Base-by-base conservation (phyloP, 495 filamentous ascomycete species). In the Glutinoglossum americanum region DNA sequence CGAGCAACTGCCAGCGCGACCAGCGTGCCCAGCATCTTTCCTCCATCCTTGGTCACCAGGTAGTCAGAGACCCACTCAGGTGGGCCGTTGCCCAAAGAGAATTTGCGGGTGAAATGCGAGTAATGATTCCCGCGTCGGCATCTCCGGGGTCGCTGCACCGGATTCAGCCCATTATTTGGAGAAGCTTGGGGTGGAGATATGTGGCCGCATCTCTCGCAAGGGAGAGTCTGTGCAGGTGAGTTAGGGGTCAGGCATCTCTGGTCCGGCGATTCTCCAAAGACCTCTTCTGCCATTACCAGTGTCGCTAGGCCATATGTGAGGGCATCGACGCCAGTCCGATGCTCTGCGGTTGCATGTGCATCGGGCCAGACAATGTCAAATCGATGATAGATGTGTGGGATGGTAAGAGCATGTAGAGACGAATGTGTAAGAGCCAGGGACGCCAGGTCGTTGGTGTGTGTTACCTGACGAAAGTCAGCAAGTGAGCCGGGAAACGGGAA, bases 311-410 rank as follows among this genome's bases (percentile, higher is more conserved):
- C 89, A 66, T 93, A 93, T 0, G 90, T 93, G 21, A 95, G 77
- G 41, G 90, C 89, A 72, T 94, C 89, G 30, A 95, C 87, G 44
- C 84, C 87, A 28, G 79, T 77, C 13, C 81, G 75, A 54, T 84
- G 78, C 58, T 85, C 81, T 3, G 78, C 72, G 1, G 78, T 69
- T 23, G 76, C 70, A 48, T 76, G 71, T 6, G 76, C 78, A 61
- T 93, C 87, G 0, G 89, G 90, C 89, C 89, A 97, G 41, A 92
- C 83, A 60, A 95, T 94, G 65, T 94, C 87, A 66, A 97, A 95
- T 27, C 86, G 80, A 1, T 85, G 84, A 67, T 97, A 97, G 64
- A 97, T 93, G 56, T 83, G 79, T 10, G 88, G 87, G 17, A 89
- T 83, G 0, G 85, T 80, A 47, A 97, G 73, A 44, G 73, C 70